phyloP scores from a whole-genome alignment of 345 rosid genomes.

The Sisymbrium irio region DNA sequence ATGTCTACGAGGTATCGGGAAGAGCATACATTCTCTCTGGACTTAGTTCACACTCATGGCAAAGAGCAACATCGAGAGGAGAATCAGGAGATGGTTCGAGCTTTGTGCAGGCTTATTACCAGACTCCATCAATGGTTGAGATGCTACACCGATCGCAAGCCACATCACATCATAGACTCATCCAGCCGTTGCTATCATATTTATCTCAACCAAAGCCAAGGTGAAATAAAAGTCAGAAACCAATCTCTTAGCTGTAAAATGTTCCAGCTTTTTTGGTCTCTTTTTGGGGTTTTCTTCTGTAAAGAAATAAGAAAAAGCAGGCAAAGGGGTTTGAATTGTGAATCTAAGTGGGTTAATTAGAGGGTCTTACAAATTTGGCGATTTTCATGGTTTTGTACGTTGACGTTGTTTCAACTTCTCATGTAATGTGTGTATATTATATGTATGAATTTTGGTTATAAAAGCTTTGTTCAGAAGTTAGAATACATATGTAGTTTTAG shows the following conservation, averaged over 20 bases:
- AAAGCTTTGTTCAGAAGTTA: slow-evolving; percentile 1
- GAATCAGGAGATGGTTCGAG: slow-evolving; percentile 87
- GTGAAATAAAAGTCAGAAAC: slow-evolving; percentile 39
- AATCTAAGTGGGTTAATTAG: slow-evolving; percentile 2
- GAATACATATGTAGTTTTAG: neutral
- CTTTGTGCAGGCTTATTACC: slow-evolving; percentile 68
- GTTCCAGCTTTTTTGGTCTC: slow-evolving; percentile 8
- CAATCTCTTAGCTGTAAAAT: slow-evolving; percentile 6
- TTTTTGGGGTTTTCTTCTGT: neutral
- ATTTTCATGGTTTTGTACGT: slow-evolving; percentile 17
- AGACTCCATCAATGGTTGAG: slow-evolving; percentile 90
- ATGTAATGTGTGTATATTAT: slow-evolving; percentile 18
- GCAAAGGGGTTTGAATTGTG: slow-evolving; percentile 5
- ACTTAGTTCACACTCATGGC: slow-evolving; percentile 98
- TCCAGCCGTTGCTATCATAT: slow-evolving; percentile 57
- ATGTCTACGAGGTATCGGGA: slow-evolving; percentile 87
- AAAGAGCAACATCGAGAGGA: slow-evolving; percentile 96
- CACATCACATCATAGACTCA: slow-evolving; percentile 58
- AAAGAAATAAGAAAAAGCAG: slow-evolving; percentile 26
- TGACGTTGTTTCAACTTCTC: slow-evolving; percentile 8
- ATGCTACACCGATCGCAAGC: slow-evolving; percentile 90
- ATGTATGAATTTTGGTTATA: slow-evolving; percentile 21
- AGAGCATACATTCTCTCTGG: slow-evolving; percentile 96
- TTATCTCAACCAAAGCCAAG: slow-evolving; percentile 74
- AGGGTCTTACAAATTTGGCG: neutral